Evolutionary conservation across 2,329 filamentous ascomycete genomes (phyloP).

Genomic region (Claviceps arundinis): DNA sequence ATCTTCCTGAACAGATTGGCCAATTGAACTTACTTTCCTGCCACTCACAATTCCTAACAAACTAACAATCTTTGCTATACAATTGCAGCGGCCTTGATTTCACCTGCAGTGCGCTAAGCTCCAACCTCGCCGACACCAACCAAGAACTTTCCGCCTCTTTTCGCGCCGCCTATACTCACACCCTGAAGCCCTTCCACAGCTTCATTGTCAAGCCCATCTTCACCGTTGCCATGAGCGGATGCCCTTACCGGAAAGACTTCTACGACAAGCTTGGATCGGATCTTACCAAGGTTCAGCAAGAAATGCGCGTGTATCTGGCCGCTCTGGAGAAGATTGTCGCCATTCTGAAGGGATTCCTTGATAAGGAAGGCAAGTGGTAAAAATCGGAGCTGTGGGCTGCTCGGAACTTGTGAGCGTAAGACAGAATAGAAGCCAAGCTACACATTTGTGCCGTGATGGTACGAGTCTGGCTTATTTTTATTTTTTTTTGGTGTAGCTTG

Average conservation of each 20-base stretch:
- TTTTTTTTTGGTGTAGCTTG: neutral
- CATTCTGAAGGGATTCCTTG: conserved; percentile 55
- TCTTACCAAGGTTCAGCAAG: conserved; percentile 44
- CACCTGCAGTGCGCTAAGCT: conserved; percentile 69
- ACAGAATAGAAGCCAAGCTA: neutral
- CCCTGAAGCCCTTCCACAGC: conserved; percentile 83
- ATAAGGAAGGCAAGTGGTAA: conserved; percentile 9
- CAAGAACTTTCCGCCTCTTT: conserved; percentile 81
- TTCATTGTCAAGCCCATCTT: conserved; percentile 88
- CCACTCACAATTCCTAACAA: neutral
- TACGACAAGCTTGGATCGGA: conserved; percentile 73
- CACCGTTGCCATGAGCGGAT: conserved; percentile 82
- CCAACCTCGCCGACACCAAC: conserved; percentile 53
- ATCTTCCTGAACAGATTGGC: no score
- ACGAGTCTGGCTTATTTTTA: neutral
- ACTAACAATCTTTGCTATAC: conserved; percentile 1
- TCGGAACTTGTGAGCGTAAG: neutral
- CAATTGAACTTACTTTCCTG: neutral
- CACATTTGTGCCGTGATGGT: neutral
- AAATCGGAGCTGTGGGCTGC: no score
- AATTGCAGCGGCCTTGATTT: conserved; percentile 73
- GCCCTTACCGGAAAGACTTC: conserved; percentile 87
- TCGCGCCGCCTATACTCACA: conserved; percentile 68
- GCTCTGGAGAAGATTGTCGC: conserved; percentile 63
- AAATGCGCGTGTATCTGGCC: conserved; percentile 59